Evolutionary conservation across 345 rosid species (phyloP), one percentile per base, ranked within the genome.

Genomic region (Murraya koenigii): DNA sequence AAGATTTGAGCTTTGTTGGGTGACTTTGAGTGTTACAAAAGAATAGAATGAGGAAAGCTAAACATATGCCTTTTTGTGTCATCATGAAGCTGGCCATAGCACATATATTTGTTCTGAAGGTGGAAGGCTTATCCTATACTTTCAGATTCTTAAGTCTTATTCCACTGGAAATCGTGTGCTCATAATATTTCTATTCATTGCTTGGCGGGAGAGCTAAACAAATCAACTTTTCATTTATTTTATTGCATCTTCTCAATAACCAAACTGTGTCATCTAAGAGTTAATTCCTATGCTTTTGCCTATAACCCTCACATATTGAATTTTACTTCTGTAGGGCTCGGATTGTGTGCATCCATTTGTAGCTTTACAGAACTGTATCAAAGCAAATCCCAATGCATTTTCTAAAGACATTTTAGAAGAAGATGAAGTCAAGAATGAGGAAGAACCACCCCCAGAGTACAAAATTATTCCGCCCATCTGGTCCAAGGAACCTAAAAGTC

Each of bases 331-430:
- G 26, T 82, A 95, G 97, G 98, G 99, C 71, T 90, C 98, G 47
- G 97, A 95, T 72, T 93, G 99, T 47, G 90, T 93, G 75, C 80
- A 82, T 72, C 96, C 94, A 9, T 92, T 95, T 66, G 87, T 95
- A 55, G 94, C 97, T 56, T 84, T 95, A 85, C 99, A 93, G 86
- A 85, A 75, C 70, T 93, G 98, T 80, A 90, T 95, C 63, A 92
- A 92, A 84, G 89, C 80, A 7, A 88, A 93, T 62, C 99, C 99
- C 0, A 70, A 78, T 64, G 96, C 95, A 65, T 95, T 93, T 83
- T 84, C 95, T 6, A 87, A 87, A 82, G 89, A 87, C 8, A 78
- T 87, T 77, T 56, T 78, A 58, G 89, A 78, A 44, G 91, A 77
- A 17, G 85, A 82, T 1, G 76, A 83, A 67, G 84, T 72, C 52